Evolutionary conservation across 139 green algal genomes (phyloP), one percentile per base, ranked within the genome.

Genomic region (Micractinium conductrix): DNA sequence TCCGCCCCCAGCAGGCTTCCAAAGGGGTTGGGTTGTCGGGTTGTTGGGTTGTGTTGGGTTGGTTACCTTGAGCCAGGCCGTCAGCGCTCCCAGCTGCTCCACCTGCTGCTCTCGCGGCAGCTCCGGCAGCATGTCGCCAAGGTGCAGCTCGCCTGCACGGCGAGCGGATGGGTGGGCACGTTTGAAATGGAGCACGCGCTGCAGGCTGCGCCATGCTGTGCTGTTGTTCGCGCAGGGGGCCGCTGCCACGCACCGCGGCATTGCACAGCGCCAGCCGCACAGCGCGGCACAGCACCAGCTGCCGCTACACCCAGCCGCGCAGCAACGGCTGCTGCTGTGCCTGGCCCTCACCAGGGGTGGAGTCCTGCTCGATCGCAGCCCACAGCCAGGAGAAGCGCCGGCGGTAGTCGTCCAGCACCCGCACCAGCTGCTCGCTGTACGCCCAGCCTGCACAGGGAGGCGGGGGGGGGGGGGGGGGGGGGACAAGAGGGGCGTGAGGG

Each of bases 11-110:
- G n/a, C n/a, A n/a, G n/a, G n/a, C n/a, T n/a, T n/a, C n/a, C n/a
- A n/a, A n/a, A n/a, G n/a, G n/a, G n/a, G n/a, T n/a, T n/a, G n/a
- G n/a, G n/a, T n/a, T n/a, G n/a, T n/a, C n/a, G n/a, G n/a, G n/a
- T n/a, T n/a, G n/a, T n/a, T n/a, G n/a, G n/a, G n/a, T n/a, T n/a
- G n/a, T n/a, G n/a, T n/a, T n/a, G n/a, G n/a, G n/a, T n/a, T n/a
- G n/a, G n/a, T n/a, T n/a, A n/a, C n/a, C 89, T 95, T 95, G 45
- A 98, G 85, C 93, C 93, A 98, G 37, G 74, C 35, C 26, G 78
- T 80, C 33, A 95, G 76, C 45, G 76, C 80, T 26, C n/a, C 62
- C 48, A 87, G 58, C 73, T 87, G 76, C 33, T 87, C 79, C 50
- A 86, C 63, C 67, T 79, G 85, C 33, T 81, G 84, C 26, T 90